Evolutionary conservation across 2,329 filamentous ascomycete genomes (phyloP).

Genomic region (Pyricularia grisea): DNA sequence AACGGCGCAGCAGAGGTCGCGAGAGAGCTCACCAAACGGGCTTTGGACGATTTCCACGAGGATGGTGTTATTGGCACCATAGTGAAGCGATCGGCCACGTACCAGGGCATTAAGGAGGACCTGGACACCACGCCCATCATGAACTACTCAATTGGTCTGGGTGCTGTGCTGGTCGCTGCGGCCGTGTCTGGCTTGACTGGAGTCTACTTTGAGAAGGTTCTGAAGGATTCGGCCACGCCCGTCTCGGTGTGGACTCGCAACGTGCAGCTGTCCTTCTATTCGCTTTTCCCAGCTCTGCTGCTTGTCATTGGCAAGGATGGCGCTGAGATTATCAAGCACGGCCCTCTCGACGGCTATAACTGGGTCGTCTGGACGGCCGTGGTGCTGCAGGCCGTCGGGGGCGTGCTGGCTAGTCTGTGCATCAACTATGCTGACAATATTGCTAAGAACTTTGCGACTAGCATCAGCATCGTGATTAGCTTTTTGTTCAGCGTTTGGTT

Average conservation of each 20-base stretch:
- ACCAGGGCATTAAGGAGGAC: slow-evolving; percentile 74
- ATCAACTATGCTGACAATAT: slow-evolving; percentile 84
- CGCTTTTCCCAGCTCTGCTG: slow-evolving; percentile 78
- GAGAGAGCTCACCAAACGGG: slow-evolving; percentile 38
- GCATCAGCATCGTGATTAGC: slow-evolving; percentile 82
- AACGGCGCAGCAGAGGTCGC: slow-evolving; percentile 40
- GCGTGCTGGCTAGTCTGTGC: slow-evolving; percentile 72
- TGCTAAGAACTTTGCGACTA: slow-evolving; percentile 87
- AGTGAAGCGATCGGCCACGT: slow-evolving; percentile 70
- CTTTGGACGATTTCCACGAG: slow-evolving; percentile 26
- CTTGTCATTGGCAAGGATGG: slow-evolving; percentile 87
- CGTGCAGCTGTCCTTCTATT: slow-evolving; percentile 90
- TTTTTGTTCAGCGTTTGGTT: slow-evolving; percentile 78
- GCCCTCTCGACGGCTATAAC: slow-evolving; percentile 94
- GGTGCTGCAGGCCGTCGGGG: slow-evolving; percentile 71
- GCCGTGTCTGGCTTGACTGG: slow-evolving; percentile 76
- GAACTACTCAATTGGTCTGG: slow-evolving; percentile 71
- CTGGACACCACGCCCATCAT: slow-evolving; percentile 44
- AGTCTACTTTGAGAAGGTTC: slow-evolving; percentile 82
- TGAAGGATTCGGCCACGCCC: slow-evolving; percentile 71
- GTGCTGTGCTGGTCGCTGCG: slow-evolving; percentile 70
- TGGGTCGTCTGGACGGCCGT: slow-evolving; percentile 84
- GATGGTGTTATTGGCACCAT: slow-evolving; percentile 27
- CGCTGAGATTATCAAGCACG: slow-evolving; percentile 68
- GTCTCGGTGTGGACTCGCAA: slow-evolving; percentile 90